Evolutionary conservation across 345 rosid genomes (phyloP), one percentile per base, ranked within the genome.

Genomic region (Rhizophora apiculata): DNA sequence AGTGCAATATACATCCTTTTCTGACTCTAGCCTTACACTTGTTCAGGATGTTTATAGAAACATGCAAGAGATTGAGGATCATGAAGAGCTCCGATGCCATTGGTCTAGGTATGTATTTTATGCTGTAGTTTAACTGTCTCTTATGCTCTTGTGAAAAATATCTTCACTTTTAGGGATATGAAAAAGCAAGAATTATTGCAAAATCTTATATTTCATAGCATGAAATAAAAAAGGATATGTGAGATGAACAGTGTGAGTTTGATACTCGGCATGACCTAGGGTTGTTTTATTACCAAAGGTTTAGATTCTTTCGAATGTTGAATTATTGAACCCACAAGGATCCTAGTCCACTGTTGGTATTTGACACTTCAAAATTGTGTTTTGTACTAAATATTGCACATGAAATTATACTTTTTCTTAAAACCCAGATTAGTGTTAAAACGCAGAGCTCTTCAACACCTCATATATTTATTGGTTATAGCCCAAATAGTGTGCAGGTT

Each of bases 1-100:
- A 43, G 49, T 3, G 49, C 49, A 43, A 56, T 56, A 27, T 72
- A 19, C n/a, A 46, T 15, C 15, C 24, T 10, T 30, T 73, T 37
- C 56, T 37, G 15, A 73, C 62, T 30, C 55, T 29, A 36, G 5
- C 15, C 31, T 5, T 60, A 20, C 60, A 10, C 52, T 29, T 36
- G n/a, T 56, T 62, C 72, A 77, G 80, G 72, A 77, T 77, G 80
- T 77, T 77, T 59, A 77, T 51, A 57, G 76, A 76, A 11, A 76
- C 80, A 15, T 76, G 80, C 76, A 76, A 67, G 61, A 72, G 80
- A 64, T 49, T 76, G 65, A 67, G 80, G 73, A 76, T 76, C 60
- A 76, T 72, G 75, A 76, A 76, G 76, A 63, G 80, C 72, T 71
- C 80, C 34, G 80, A 76, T 63, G 80, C 80, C 69, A 76, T 76